Percentiles rank a stretch among this genome's conserved stretches.
Conservation (phyloP, 108 stramenopile genomes). For the Epipyxis sp. region DNA sequence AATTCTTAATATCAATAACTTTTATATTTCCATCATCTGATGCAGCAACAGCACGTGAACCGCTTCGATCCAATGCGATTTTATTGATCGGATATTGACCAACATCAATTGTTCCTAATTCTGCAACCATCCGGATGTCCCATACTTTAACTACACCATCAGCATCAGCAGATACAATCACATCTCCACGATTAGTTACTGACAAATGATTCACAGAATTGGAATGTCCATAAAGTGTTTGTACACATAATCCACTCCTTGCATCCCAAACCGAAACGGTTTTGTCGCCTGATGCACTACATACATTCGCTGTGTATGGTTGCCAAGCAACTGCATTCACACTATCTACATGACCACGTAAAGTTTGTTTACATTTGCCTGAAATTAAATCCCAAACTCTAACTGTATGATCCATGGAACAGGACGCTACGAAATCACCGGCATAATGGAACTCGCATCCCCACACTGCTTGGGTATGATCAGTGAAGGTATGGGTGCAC, state of each 20-base stretch:
- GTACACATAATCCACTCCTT: conserved; percentile 52
- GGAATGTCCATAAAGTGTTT: conserved; percentile 66
- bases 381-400: conserved; percentile 60
- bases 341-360: conserved; percentile 65
- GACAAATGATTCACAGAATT: conserved; percentile 61
- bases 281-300: conserved; percentile 65
- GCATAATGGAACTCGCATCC: conserved; percentile 56
- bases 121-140: conserved; percentile 64
- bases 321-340: conserved; percentile 64
- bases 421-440: conserved; percentile 61
- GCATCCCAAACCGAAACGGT: conserved; percentile 64
- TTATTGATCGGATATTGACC: conserved; percentile 55
- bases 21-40: conserved; percentile 57
- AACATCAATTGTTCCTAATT: conserved; percentile 52
- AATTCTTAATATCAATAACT: conserved; percentile 38
- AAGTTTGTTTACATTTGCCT: conserved; percentile 56
- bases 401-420: conserved; percentile 62
- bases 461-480: conserved; percentile 70
- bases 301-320: conserved; percentile 60
- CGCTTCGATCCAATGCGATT: conserved; percentile 52
- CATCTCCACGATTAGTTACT: conserved; percentile 53
- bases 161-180: conserved; percentile 60
- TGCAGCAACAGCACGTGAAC: conserved; percentile 48
- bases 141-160: conserved; percentile 59
- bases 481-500: conserved; percentile 56